A percentile compares a stretch with the other conserved stretches of the same genome.
Conservation (phyloP, 176 grass and related monocot species). For the Alloteropsis semialata region DNA sequence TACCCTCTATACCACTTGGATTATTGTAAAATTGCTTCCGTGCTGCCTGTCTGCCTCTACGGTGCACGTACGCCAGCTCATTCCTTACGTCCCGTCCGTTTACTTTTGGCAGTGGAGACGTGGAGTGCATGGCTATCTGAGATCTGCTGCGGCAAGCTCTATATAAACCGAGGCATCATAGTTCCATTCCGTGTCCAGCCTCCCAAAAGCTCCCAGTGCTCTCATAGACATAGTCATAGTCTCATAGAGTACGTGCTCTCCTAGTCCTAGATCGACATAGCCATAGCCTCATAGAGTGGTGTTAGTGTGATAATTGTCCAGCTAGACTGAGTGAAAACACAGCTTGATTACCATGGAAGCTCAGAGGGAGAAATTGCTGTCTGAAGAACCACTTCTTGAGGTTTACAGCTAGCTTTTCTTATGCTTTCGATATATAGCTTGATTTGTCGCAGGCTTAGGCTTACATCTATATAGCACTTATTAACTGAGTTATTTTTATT, state of each 20-base stretch:
- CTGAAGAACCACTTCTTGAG: constrained; percentile 37
- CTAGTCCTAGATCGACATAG: no score
- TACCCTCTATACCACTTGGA: not conserved
- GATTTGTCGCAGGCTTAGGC: not conserved
- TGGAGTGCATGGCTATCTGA: not conserved
- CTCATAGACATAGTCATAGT: no score
- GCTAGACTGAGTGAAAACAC: not conserved
- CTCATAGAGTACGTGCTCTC: no score
- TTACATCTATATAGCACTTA: not conserved
- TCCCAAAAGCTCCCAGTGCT: not conserved
- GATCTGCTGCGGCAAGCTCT: not conserved
- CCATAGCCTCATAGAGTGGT: not conserved
- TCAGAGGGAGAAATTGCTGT: not conserved
- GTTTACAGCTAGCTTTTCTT: no score
- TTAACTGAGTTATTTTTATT: not conserved
- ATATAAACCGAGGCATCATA: constrained; percentile 22
- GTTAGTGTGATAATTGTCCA: not conserved
- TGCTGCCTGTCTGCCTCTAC: no score
- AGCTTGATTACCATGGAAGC: constrained; percentile 7
- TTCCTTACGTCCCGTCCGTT: not conserved
- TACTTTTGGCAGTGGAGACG: not conserved
- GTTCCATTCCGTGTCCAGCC: not conserved
- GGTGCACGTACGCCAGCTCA: not conserved
- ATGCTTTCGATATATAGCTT: not conserved
- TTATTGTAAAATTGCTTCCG: not conserved